Evolutionary conservation across 1,284 basidiomycete species (phyloP).

Genomic region (Pascua sp.): DNA sequence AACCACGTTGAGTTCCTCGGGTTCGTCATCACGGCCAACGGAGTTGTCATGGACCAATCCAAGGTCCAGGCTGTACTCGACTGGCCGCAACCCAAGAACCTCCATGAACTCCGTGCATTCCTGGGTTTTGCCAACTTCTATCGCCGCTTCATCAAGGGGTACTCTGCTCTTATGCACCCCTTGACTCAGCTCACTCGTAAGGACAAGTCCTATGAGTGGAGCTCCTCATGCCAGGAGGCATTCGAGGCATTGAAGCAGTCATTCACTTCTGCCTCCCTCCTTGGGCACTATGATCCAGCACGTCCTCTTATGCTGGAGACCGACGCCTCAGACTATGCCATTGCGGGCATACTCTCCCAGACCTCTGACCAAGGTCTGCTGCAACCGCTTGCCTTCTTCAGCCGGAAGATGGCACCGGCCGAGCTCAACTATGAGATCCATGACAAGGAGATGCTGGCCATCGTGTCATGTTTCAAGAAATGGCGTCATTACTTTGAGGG

Average conservation of each 20-base stretch:
- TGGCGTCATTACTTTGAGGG: constrained; percentile 52
- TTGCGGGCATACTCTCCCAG: constrained; percentile 35
- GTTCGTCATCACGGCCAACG: constrained; percentile 27
- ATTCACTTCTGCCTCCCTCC: constrained; percentile 39
- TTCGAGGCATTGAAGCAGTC: constrained; percentile 6
- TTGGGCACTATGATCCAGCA: constrained; percentile 46
- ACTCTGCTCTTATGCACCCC: constrained; percentile 32
- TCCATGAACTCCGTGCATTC: constrained; percentile 47
- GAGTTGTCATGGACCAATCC: constrained; percentile 50
- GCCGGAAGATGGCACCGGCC: constrained; percentile 34
- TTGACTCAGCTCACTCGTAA: constrained; percentile 26
- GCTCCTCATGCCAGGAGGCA: constrained; percentile 42
- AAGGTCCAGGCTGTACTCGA: constrained; percentile 44
- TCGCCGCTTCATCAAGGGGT: constrained; percentile 48
- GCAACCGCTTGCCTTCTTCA: constrained; percentile 47
- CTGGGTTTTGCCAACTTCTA: constrained; percentile 52
- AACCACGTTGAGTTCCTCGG: constrained; percentile 13
- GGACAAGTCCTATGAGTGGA: constrained; percentile 31
- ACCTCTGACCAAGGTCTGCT: constrained; percentile 29
- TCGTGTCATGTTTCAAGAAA: constrained; percentile 48
- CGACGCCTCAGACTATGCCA: constrained; percentile 38
- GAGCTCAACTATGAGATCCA: constrained; percentile 51
- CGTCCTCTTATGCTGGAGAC: constrained; percentile 37
- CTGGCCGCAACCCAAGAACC: neutral
- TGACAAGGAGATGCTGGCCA: constrained; percentile 54